phyloP scores from a whole-genome alignment of 192 early-diverging fungal species.

The Paraglomus brasilianum region DNA sequence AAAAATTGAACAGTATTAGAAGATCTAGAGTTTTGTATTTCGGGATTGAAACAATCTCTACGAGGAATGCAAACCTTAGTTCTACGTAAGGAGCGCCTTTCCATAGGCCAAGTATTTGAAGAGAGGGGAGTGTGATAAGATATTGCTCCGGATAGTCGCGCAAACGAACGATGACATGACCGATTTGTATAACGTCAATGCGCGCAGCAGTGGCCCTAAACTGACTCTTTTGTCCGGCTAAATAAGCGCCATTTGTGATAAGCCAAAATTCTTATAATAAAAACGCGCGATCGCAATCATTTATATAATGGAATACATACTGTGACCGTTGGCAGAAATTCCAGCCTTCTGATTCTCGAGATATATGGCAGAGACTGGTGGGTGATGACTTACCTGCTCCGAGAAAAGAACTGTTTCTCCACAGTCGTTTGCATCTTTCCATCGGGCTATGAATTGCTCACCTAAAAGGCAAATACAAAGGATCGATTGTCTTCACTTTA shows the following conservation, averaged over 20 bases:
- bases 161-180: constrained; percentile 68
- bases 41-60: constrained; percentile 41
- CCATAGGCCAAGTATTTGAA: constrained; percentile 75
- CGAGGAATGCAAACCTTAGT: constrained; percentile 38
- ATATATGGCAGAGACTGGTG: constrained; percentile 67
- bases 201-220: constrained; percentile 74
- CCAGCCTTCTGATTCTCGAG: constrained; percentile 61
- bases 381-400: constrained; percentile 75
- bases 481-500: not conserved
- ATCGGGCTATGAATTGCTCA: constrained; percentile 63
- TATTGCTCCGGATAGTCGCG: constrained; percentile 62
- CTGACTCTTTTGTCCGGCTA: constrained; percentile 65
- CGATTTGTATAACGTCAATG: constrained; percentile 68
- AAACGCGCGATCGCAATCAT: constrained; percentile 26
- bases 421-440: constrained; percentile 51
- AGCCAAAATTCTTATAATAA: not conserved
- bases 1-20: not conserved
- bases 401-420: constrained; percentile 56
- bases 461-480: constrained; percentile 30
- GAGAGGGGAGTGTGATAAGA: constrained; percentile 68
- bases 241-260: not conserved
- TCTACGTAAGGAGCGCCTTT: constrained; percentile 45
- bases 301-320: constrained; percentile 35
- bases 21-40: constrained; percentile 17
- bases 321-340: constrained; percentile 60